A percentile compares a stretch with the other conserved stretches of the same genome.
phyloP scores from a whole-genome alignment of 2,329 filamentous ascomycete species.

The Xylariaceae sp. region DNA sequence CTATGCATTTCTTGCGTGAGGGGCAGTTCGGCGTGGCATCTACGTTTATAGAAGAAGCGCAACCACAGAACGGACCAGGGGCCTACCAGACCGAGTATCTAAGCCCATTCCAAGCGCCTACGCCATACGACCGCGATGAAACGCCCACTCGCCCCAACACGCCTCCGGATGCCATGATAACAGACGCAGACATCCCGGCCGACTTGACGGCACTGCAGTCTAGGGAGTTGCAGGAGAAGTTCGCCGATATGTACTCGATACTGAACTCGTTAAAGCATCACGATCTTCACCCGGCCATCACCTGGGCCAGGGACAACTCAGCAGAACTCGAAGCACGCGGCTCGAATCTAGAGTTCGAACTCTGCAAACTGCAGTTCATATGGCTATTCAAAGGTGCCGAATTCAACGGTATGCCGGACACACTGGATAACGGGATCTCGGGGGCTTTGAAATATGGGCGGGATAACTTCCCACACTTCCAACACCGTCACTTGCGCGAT shows the following conservation, averaged over 20 bases:
- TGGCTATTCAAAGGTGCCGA: constrained; percentile 71
- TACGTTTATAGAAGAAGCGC: constrained; percentile 74
- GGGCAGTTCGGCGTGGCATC: constrained; percentile 87
- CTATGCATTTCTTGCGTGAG: constrained; percentile 93
- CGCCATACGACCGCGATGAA: neutral
- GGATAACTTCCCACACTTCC: constrained; percentile 69
- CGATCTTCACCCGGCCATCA: constrained; percentile 78
- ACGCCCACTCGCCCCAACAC: constrained; percentile 11
- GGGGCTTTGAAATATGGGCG: constrained; percentile 74
- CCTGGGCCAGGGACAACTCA: constrained; percentile 75
- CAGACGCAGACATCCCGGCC: constrained; percentile 34
- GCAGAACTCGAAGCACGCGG: constrained; percentile 71
- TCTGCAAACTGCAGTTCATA: constrained; percentile 84
- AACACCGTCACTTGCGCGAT: constrained; percentile 69
- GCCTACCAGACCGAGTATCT: constrained; percentile 14
- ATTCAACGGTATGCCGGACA: constrained; percentile 52
- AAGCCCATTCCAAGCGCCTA: neutral
- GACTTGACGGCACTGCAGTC: constrained; percentile 58
- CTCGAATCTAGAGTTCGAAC: constrained; percentile 92
- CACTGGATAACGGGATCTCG: constrained; percentile 48
- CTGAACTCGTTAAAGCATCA: constrained; percentile 70
- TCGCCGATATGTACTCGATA: constrained; percentile 87
- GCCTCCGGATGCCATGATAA: constrained; percentile 26
- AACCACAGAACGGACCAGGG: constrained; percentile 27
- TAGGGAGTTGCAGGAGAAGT: constrained; percentile 70